Conservation (phyloP, 2,329 filamentous ascomycete species). For the Aspergillus luchuensis region DNA sequence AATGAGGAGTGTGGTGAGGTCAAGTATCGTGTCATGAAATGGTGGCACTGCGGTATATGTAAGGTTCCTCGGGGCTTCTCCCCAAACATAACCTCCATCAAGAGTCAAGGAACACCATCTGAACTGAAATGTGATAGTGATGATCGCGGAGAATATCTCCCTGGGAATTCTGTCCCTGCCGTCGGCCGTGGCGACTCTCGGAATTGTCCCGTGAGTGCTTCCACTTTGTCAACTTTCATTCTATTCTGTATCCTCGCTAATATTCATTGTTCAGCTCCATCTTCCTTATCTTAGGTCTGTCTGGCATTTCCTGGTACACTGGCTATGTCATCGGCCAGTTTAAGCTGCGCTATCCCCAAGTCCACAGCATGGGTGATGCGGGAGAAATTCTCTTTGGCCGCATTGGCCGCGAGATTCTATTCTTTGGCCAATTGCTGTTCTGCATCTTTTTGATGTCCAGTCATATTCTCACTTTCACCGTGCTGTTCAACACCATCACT, state of each 20-base stretch:
- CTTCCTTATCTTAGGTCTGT: conserved; percentile 56
- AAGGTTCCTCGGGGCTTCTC: conserved; percentile 12
- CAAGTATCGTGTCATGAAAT: conserved; percentile 55
- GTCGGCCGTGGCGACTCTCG: conserved; percentile 54
- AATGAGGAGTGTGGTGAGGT: conserved; percentile 45
- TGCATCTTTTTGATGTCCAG: conserved; percentile 69
- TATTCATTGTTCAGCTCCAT: conserved; percentile 42
- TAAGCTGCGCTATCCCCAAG: conserved; percentile 57
- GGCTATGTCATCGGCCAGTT: conserved; percentile 63
- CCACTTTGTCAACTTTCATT: not conserved
- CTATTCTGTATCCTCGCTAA: not conserved
- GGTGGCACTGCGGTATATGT: conserved; percentile 46
- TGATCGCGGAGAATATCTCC: conserved; percentile 62
- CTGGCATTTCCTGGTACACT: conserved; percentile 59
- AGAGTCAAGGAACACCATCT: not conserved
- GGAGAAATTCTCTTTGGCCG: conserved; percentile 63
- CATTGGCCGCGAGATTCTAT: conserved; percentile 63
- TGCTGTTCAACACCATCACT: conserved; percentile 67
- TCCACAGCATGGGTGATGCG: conserved; percentile 69
- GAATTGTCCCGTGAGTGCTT: conserved; percentile 52
- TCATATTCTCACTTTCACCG: conserved; percentile 68
- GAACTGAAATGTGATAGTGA: conserved; percentile 40
- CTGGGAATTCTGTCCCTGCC: conserved; percentile 61
- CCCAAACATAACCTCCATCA: no score
- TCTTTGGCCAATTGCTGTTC: conserved; percentile 62